Evolutionary conservation across 2,329 filamentous ascomycete genomes (phyloP), one percentile per base, ranked within the genome.

Genomic region (Raffaelea arxii): DNA sequence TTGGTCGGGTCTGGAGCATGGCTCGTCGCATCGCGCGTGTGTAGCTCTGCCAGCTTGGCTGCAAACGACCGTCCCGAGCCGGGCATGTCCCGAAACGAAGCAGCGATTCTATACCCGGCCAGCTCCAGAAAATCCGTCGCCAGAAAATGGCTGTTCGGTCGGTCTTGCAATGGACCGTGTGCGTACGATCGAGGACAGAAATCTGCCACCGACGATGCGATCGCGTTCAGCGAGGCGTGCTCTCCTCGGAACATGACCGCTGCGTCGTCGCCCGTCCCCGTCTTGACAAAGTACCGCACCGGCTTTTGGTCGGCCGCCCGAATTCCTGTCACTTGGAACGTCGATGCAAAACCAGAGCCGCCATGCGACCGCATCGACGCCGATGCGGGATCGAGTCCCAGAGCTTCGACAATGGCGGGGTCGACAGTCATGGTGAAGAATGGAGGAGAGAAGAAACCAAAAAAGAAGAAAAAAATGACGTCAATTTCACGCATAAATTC

Each of bases 121-220:
- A 90, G 71, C 46, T 91, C 76, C 0, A 96, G 70, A 59, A 90
- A 96, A 56, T 94, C 87, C 0, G 88, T 95, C 0, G 76, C 83
- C 24, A 84, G 68, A 57, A 81, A 83, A 60, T 65, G 67, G 16
- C 58, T 64, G 37, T 62, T 61, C 0, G 80, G 67, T 45, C 76
- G 77, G 2, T 68, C 71, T 2, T 63, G 68, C 24, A 76, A 68
- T 2, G 71, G 58, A 1, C 90, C 90, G 59, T 86, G 79, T 27
- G 84, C 86, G 59, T 88, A 74, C 0, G 86, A 83, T 41, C 72
- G 71, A 0, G 90, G 89, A 58, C 86, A 91, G 45, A 96, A 76
- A 25, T 75, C 75, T 2, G 88, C 84, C 0, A 92, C 83, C 14
- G 71, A 70, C 40, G 69, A 59, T 59, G 88, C 76, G 54, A 97